Evolutionary conservation across 345 rosid genomes (phyloP), one percentile per base, ranked within the genome.

Genomic region (Ailanthus altissimus): DNA sequence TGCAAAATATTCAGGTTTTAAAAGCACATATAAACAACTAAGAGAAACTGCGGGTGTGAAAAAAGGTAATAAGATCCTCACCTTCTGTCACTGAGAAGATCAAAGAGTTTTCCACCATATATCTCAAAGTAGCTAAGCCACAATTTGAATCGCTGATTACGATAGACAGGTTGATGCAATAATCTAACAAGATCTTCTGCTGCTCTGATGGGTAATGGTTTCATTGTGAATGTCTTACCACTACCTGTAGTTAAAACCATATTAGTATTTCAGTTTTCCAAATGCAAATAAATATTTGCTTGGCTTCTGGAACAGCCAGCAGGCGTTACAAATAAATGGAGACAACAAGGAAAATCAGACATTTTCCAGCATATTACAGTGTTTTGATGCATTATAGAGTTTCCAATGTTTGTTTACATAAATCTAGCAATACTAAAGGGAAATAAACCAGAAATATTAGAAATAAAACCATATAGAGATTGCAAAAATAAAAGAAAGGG

Each of bases 141-240:
- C 85, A 96, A 81, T 85, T 91, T 93, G 75, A 92, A 93, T 83
- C 80, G 86, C 88, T 96, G 98, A 83, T 89, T 87, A 32, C 85
- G 89, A 80, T 96, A 93, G 75, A 83, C 85, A 74, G 98, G 97
- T 82, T 91, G 98, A 81, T 84, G 92, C 90, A 93, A 84, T 83
- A 79, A 85, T 88, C 97, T 90, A 81, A 93, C 88, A 78, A 96
- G 91, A 82, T 96, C 97, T 83, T 91, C 89, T 70, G 81, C 86
- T 73, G 98, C 97, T 73, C 97, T 84, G 46, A 93, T 84, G 77
- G 99, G 99, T 79, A 96, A 78, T 42, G 99, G 99, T 85, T 95
- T 94, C 99, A 95, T 95, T n/a, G 98, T 95, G 78, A 84, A 95
- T 69, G 98, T 95, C 91, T 95, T 95, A 64, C 99, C 99, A 77